phyloP scores from a whole-genome alignment of 73 alveolate genomes.

The Paramecium pentaurelia region DNA sequence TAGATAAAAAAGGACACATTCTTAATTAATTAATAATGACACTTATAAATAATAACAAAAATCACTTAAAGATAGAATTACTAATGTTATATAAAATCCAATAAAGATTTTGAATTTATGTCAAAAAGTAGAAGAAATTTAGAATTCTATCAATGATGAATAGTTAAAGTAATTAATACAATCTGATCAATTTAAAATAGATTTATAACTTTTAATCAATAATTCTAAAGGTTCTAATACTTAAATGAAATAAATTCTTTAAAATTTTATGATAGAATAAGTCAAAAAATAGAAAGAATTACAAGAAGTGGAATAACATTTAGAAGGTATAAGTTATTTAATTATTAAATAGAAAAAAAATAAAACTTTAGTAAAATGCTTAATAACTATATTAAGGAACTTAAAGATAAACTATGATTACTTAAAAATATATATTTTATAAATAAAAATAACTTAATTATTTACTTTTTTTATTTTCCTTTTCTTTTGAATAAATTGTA shows the following conservation, averaged over 20 bases:
- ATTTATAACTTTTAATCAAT: background rate
- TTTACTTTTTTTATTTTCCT: too few relatives aligned
- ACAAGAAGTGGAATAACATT: background rate
- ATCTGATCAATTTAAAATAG: conserved; percentile 14
- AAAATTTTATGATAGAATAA: background rate
- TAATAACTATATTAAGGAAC: background rate
- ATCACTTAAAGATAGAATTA: background rate
- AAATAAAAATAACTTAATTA: too few relatives aligned
- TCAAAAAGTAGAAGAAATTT: background rate
- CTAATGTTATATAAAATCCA: background rate
- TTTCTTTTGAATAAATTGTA: too few relatives aligned
- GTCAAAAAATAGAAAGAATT: background rate
- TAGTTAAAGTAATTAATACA: background rate
- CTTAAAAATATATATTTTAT: too few relatives aligned
- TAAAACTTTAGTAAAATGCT: background rate
- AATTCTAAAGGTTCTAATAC: background rate
- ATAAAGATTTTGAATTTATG: background rate
- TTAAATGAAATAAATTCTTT: background rate
- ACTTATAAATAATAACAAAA: background rate
- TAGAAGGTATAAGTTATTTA: background rate
- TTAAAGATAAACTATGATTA: background rate
- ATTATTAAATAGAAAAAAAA: background rate
- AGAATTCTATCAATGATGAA: background rate
- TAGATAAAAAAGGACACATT: background rate
- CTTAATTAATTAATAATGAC: background rate